Evolutionary conservation across 768 basidiomycete species (phyloP), one percentile per base, ranked within the genome.

Genomic region (Mycena latifolia): DNA sequence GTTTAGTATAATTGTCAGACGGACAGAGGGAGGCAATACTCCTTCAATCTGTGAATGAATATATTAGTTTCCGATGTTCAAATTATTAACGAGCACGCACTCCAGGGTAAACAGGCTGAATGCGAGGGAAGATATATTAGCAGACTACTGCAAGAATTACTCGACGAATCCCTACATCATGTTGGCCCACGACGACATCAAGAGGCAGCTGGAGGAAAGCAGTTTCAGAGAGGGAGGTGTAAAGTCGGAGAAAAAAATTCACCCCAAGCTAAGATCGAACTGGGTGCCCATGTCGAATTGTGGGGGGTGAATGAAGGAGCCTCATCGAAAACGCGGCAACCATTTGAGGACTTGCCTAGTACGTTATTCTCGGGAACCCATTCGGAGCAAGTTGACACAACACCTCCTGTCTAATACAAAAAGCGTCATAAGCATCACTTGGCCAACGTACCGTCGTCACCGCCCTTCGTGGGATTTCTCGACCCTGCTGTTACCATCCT

Each of bases 151-250:
- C 8, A 35, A 6, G 33, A 22, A 45, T 8, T 22, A 45, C n/a
- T 45, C 2, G 43, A 45, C 18, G 43, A 45, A n/a, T 5, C n/a
- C 54, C 20, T 55, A 55, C 54, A 55, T 37, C 37, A 41, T 41
- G 17, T 55, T 55, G 33, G 54, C 54, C 54, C 54, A 55, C 27
- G 54, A 55, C 12, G 54, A 41, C 22, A 55, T 33, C 14, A 55
- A 33, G 24, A 55, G 54, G 25, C 54, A 55, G 54, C 54, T 55
- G 54, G 8, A n/a, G 43, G 43, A 22, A 22, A 22, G 18, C n/a
- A 18, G 43, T 6, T 2, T 45, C 43, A 45, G 43, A 4, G 17
- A 45, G 5, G 11, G 8, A 35, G 33, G 8, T 22, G n/a, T 11
- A n/a, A 45, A 4, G 5, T 45, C 43, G 5, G 11, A 11, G 43